Base-by-base conservation (phyloP, 768 basidiomycete species). In the Mycena amicta region DNA sequence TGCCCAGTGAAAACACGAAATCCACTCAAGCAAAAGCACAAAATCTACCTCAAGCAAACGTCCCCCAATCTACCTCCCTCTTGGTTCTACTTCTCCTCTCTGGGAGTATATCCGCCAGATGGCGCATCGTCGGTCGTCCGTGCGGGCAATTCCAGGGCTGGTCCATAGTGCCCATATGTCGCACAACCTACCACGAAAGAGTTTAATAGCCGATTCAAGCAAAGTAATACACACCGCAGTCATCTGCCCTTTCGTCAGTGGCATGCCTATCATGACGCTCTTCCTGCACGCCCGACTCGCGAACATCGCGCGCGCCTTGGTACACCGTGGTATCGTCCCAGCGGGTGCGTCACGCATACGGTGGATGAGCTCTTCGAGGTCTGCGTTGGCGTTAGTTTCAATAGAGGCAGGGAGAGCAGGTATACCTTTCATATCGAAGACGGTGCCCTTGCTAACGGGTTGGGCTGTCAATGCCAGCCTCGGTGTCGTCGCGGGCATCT, bases 211-310 rank as follows among this genome's bases (percentile, higher is more conserved):
- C 23, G 16, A 20, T 6, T 15, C 30, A 49, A 16, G 26, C 16
- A 30, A 18, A 39, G 47, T 29, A 43, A 29, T 4, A 75, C 83
- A 70, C 66, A 92, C 89, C 59, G 77, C 68, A 20, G 78, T 82
- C 96, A 99, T 98, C 67, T 92, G 92, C 16, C 76, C 71, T 58
- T 73, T 77, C 33, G 82, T 93, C 59, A 98, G 77, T 12, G 94
- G 80, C 76, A 85, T 92, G 3, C 97, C 95, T 43, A 98, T 81
- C 97, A 98, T 99, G 40, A 97, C 88, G 71, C 95, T 98, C 76
- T 92, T 95, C 62, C 96, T 72, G 73, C 97, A 99, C 0, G 97
- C 97, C 31, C 95, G 84, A 83, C 88, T 92, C 0, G 97, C 97
- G 68, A 99, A 98, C 95, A 99, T 98, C 4, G 87, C 81, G 16